Conservation (phyloP, 192 early-diverging fungal species). For the Coemansia sp. region DNA sequence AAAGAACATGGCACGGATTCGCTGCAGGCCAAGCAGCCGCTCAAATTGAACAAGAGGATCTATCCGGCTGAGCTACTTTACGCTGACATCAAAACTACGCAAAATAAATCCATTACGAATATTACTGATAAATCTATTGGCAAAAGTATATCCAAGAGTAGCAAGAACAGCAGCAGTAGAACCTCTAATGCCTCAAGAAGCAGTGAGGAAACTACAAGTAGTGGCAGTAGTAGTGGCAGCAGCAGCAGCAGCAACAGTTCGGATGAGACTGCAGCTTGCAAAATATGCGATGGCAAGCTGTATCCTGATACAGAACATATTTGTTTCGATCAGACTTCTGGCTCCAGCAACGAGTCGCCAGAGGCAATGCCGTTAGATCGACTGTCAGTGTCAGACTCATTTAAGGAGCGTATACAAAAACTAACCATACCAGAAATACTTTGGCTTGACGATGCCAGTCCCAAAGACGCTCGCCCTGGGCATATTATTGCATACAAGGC, state of each 20-base stretch:
- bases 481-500: constrained; percentile 12
- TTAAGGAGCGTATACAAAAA: too few relatives aligned
- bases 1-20: constrained; percentile 4
- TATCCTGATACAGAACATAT: background rate
- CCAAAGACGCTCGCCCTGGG: background rate
- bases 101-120: background rate
- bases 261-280: background rate
- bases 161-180: background rate
- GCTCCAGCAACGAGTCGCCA: background rate
- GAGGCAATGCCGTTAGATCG: background rate
- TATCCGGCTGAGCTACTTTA: constrained; percentile 16
- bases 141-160: background rate
- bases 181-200: background rate
- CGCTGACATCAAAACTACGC: background rate
- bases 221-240: background rate
- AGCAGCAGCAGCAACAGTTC: background rate
- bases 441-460: background rate
- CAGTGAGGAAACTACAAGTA: background rate
- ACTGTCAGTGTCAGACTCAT: background rate
- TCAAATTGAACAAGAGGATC: background rate
- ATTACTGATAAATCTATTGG: background rate
- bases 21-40: background rate
- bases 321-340: background rate
- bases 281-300: background rate
- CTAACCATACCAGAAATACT: background rate